Evolutionary conservation across 495 filamentous ascomycete species (phyloP).

Genomic region (Hypoxylon subgilvum): DNA sequence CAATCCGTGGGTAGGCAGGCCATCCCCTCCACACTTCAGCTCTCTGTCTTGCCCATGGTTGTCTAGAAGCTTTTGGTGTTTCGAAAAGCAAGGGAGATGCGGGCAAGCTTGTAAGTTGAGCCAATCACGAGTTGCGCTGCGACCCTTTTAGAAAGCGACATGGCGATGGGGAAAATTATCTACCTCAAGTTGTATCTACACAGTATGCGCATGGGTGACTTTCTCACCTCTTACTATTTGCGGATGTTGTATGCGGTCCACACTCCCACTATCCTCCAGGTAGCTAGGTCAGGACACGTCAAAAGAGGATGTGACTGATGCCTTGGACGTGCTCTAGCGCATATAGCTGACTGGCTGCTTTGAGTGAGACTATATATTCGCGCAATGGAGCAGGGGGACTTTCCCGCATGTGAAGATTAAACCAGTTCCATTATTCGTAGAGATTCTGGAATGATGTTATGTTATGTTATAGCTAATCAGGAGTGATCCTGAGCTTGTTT

Average conservation of each 20-base stretch:
- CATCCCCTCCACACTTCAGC: neutral
- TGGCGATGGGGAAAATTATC: neutral
- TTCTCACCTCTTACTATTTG: conserved; percentile 30
- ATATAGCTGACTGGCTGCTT: conserved; percentile 15
- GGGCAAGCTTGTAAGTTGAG: neutral
- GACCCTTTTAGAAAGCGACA: conserved; percentile 8
- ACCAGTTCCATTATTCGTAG: conserved; percentile 24
- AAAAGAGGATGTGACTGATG: conserved; percentile 27
- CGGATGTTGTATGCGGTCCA: conserved; percentile 33
- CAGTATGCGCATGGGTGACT: too few relatives aligned
- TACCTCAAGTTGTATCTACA: too few relatives aligned
- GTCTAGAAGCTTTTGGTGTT: conserved; percentile 21
- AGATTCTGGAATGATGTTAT: conserved; percentile 2
- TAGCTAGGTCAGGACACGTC: conserved; percentile 32
- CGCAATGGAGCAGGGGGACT: conserved; percentile 10
- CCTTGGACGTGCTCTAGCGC: conserved; percentile 29
- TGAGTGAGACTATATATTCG: conserved; percentile 27
- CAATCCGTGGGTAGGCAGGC: conserved; percentile 1
- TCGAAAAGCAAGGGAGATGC: conserved; percentile 30
- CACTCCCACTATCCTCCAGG: conserved; percentile 18
- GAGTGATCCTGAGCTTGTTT: neutral
- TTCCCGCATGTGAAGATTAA: conserved; percentile 21
- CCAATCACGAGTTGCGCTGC: conserved; percentile 29
- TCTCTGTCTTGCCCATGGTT: neutral
- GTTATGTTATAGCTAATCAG: neutral